These are phyloP conservation scores for Arabis alpina DNA, from an alignment of 345 rosid species.

Conservation along the genomic window DNA sequence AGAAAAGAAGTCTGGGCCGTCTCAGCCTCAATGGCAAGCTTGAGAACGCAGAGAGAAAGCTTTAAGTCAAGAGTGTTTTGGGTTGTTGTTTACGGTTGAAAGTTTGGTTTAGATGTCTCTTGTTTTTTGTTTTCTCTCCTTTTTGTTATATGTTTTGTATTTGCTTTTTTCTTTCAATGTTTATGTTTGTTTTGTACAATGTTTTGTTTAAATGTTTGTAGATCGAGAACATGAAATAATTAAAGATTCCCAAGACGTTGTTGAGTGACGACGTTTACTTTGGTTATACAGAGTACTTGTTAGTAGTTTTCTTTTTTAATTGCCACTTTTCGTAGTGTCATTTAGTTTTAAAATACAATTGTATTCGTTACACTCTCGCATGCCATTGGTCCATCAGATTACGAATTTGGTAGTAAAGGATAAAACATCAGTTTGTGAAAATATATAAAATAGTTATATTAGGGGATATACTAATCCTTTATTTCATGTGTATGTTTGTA, in stretches of 20 bases:
- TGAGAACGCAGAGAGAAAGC: slow-evolving; percentile 6
- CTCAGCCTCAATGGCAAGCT: slow-evolving; percentile 19
- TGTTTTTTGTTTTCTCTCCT: neutral
- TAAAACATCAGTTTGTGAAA: too few species aligned
- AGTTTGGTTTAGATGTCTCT: slow-evolving; percentile 14
- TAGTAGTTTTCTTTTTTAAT: too few species aligned
- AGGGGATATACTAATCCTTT: too few species aligned
- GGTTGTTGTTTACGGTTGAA: slow-evolving; percentile 13
- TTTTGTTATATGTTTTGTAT: neutral
- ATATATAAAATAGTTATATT: too few species aligned
- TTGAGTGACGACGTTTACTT: neutral
- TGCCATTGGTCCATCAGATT: too few species aligned
- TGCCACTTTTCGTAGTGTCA: too few species aligned
- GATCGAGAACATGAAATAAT: slow-evolving; percentile 19
- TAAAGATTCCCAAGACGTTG: neutral
- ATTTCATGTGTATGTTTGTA: too few species aligned
- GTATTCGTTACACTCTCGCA: too few species aligned
- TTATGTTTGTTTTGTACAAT: slow-evolving; percentile 4
- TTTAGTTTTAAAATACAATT: too few species aligned
- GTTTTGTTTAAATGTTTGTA: neutral
- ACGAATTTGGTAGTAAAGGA: too few species aligned
- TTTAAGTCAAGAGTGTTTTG: slow-evolving; percentile 14
- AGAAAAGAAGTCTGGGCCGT: slow-evolving; percentile 25
- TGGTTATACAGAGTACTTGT: too few species aligned
- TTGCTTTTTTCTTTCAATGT: slow-evolving; percentile 12